Base-by-base conservation (phyloP, 2,329 filamentous ascomycete genomes). In the Xylaria sp. region DNA sequence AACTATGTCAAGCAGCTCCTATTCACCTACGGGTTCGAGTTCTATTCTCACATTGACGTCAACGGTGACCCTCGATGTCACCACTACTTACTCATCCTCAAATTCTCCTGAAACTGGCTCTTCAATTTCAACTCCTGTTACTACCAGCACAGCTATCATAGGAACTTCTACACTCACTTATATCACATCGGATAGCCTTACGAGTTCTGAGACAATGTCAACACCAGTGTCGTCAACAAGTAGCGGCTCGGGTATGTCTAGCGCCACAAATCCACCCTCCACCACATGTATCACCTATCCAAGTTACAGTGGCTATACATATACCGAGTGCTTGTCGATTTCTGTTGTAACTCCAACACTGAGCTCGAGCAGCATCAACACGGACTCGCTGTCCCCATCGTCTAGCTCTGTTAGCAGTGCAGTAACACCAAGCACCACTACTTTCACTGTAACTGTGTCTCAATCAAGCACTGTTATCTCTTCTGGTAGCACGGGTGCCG, bases 221-320 rank as follows among this genome's bases (percentile, higher is more conserved):
- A 59, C 36, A 39, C 51, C 42, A 57, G 54, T 30, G 36, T 36
- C 64, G 36, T 64, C 64, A 11, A 39, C 42, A 3, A 50, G 51
- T n/a, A 63, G 56, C 27, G 19, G 39, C 2, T 55, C 62, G 9
- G 9, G 30, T 17, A 34, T 47, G 9, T 67, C 65, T 19, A 62
- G 54, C 9, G 65, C 70, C 47, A 71, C 55, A 51, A 17, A 30
- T 19, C 27, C 64, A 21, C 64, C 50, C 11, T 72, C 65, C 11
- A 74, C 71, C 11, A 75, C 69, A 17, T 77, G 75, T 64, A 1
- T 71, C 30, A 62, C 69, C 1, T 65, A 72, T 30, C 61, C 71
- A n/a, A 53, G 54, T 3, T 69, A 75, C 48, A 71, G 68, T 19
- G 75, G 72, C n/a, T 75, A 73, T 58, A 64, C 67, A 17, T 73